These are phyloP conservation scores for Xylariaceae sp. DNA, from an alignment of 2,329 filamentous ascomycete genomes.

Conservation along the genomic window DNA sequence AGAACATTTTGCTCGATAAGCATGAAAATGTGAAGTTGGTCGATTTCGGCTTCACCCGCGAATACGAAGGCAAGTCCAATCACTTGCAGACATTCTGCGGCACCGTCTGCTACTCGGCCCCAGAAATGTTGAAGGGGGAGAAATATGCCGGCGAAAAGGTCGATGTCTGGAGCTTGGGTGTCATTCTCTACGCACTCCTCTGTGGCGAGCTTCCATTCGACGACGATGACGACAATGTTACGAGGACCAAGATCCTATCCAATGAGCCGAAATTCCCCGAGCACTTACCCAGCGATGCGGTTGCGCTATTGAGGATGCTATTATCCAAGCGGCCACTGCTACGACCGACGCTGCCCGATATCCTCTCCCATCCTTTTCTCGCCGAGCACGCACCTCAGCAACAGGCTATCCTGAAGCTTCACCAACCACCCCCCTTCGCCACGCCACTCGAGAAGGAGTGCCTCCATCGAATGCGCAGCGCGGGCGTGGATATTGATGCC, in stretches of 20 bases:
- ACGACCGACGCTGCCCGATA: constrained; percentile 76
- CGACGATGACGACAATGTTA: constrained; percentile 87
- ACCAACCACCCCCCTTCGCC: constrained; percentile 76
- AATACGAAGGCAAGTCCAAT: constrained; percentile 93
- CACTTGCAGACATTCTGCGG: constrained; percentile 97
- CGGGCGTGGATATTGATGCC: constrained; percentile 88
- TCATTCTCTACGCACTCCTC: constrained; percentile 78
- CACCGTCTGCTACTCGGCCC: constrained; percentile 94
- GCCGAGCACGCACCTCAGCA: constrained; percentile 83
- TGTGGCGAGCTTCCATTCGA: constrained; percentile 90
- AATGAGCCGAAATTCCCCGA: constrained; percentile 85
- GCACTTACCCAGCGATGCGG: constrained; percentile 71
- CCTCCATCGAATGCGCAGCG: constrained; percentile 84
- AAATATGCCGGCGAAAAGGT: constrained; percentile 98
- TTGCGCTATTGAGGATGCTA: constrained; percentile 71
- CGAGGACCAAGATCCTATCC: constrained; percentile 77
- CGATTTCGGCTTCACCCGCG: constrained; percentile 95
- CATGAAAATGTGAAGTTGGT: constrained; percentile 96
- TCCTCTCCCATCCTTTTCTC: constrained; percentile 83
- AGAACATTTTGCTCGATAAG: constrained; percentile 94
- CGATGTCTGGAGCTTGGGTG: constrained; percentile 88
- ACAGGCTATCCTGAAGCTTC: constrained; percentile 80
- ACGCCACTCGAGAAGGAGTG: constrained; percentile 87
- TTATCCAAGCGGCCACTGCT: constrained; percentile 86
- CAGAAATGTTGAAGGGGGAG: constrained; percentile 97